phyloP scores from a whole-genome alignment of 345 rosid genomes.

The Populus tremula region DNA sequence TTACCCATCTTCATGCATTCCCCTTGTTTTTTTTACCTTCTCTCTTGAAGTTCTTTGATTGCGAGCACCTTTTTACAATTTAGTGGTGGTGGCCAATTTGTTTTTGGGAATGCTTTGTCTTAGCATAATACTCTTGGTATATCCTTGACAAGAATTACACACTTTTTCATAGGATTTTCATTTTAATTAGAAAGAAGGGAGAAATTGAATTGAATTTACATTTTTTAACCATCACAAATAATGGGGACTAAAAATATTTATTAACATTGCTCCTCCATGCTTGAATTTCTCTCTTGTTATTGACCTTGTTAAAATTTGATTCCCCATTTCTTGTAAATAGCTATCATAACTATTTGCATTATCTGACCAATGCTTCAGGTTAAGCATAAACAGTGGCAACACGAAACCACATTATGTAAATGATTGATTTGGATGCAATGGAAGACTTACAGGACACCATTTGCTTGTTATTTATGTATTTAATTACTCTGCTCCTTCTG shows the following conservation, averaged over 20 bases:
- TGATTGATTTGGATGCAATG: neutral
- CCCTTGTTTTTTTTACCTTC: neutral
- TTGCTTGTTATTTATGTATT: neutral
- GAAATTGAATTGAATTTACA: neutral
- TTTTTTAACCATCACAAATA: neutral
- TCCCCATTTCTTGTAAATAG: neutral
- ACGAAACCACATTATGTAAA: neutral
- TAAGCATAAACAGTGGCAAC: neutral
- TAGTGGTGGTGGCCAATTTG: neutral
- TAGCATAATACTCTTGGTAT: neutral
- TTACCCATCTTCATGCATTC: neutral
- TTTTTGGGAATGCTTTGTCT: neutral
- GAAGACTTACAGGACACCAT: neutral
- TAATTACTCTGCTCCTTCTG: neutral
- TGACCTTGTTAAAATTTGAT: neutral
- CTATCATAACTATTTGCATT: neutral
- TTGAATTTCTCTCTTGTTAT: neutral
- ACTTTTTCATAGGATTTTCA: neutral
- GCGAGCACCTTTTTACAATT: neutral
- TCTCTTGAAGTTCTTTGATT: neutral
- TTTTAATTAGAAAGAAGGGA: neutral
- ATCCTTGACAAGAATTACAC: neutral
- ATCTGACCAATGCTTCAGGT: neutral
- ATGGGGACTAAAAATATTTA: neutral
- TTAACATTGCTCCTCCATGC: neutral